A percentile compares a stretch with the other conserved stretches of the same genome.
Evolutionary conservation across 2,329 filamentous ascomycete species (phyloP).

Genomic region (Catunica adiposa): DNA sequence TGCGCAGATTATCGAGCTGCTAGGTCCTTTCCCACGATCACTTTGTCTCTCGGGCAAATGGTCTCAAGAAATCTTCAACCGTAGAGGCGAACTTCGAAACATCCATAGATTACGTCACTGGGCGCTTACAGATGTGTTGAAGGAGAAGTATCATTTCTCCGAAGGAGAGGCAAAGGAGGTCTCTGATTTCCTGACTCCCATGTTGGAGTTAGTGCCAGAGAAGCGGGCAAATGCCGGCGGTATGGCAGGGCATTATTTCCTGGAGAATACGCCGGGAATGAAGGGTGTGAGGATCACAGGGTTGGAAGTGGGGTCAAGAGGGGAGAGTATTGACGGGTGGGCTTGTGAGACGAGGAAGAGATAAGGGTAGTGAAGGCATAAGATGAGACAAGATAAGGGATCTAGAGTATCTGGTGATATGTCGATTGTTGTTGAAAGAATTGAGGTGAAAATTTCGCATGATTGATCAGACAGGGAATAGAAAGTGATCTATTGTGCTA

Average conservation of each 20-base stretch:
- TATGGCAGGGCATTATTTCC: slow-evolving; percentile 73
- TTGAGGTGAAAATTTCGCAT: no score
- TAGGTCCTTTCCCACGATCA: slow-evolving; percentile 84
- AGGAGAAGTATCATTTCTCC: slow-evolving; percentile 93
- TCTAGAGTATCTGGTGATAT: background rate
- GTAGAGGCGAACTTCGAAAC: slow-evolving; percentile 91
- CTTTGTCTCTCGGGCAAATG: slow-evolving; percentile 88
- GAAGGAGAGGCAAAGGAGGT: slow-evolving; percentile 64
- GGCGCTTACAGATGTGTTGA: slow-evolving; percentile 80
- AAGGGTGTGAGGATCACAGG: slow-evolving; percentile 55
- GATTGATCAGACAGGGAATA: no score
- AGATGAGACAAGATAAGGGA: background rate
- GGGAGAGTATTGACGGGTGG: slow-evolving; percentile 92
- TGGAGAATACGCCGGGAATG: slow-evolving; percentile 81
- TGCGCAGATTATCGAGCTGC: slow-evolving; percentile 92
- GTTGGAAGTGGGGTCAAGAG: slow-evolving; percentile 62
- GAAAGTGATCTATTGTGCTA: no score
- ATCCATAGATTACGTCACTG: slow-evolving; percentile 93
- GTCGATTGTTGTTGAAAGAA: background rate
- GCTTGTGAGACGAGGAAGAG: slow-evolving; percentile 73
- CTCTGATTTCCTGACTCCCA: slow-evolving; percentile 68
- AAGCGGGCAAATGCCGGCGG: slow-evolving; percentile 88
- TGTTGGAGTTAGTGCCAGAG: slow-evolving; percentile 79
- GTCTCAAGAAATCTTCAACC: slow-evolving; percentile 97
- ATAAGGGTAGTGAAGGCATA: slow-evolving; percentile 25